Conservation (phyloP, 768 basidiomycete genomes). For the Suillus sp. region DNA sequence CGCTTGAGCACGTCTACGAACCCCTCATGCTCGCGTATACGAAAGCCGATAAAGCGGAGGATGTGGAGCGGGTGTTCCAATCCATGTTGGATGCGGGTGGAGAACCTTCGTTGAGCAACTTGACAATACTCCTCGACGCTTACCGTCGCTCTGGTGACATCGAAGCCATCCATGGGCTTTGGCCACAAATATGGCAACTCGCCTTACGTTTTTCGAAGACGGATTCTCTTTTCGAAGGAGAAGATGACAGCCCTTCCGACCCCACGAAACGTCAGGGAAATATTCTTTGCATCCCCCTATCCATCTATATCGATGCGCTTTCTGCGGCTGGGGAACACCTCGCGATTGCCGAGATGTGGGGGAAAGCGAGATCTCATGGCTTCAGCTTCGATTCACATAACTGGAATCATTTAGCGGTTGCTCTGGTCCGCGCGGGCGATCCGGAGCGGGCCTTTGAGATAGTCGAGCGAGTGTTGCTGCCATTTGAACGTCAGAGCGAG, state of each 20-base stretch:
- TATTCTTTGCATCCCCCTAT: constrained; percentile 74
- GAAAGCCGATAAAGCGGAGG: constrained; percentile 42
- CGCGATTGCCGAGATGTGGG: constrained; percentile 69
- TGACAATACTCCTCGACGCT: constrained; percentile 69
- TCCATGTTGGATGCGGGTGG: constrained; percentile 57
- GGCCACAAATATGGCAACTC: constrained; percentile 68
- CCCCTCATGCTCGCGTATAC: constrained; percentile 62
- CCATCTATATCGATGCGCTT: constrained; percentile 77
- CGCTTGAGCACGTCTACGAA: constrained; percentile 57
- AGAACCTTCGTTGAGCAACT: constrained; percentile 56
- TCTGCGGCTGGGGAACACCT: constrained; percentile 62
- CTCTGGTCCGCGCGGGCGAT: constrained; percentile 78
- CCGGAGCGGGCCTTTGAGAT: constrained; percentile 83
- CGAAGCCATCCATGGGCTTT: constrained; percentile 58
- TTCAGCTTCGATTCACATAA: constrained; percentile 87
- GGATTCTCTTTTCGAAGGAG: constrained; percentile 35
- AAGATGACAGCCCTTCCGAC: constrained; percentile 18
- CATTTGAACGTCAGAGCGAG: constrained; percentile 44
- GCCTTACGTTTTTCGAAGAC: constrained; percentile 46
- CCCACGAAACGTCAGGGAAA: constrained; percentile 42
- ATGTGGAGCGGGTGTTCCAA: constrained; percentile 59
- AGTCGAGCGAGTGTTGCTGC: constrained; percentile 74
- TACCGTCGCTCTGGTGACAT: constrained; percentile 64
- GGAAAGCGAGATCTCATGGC: constrained; percentile 56
- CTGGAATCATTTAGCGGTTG: constrained; percentile 84